Evolutionary conservation across 306 rosid genomes (phyloP), one percentile per base, ranked within the genome.

Genomic region (Cucurbita pepo): DNA sequence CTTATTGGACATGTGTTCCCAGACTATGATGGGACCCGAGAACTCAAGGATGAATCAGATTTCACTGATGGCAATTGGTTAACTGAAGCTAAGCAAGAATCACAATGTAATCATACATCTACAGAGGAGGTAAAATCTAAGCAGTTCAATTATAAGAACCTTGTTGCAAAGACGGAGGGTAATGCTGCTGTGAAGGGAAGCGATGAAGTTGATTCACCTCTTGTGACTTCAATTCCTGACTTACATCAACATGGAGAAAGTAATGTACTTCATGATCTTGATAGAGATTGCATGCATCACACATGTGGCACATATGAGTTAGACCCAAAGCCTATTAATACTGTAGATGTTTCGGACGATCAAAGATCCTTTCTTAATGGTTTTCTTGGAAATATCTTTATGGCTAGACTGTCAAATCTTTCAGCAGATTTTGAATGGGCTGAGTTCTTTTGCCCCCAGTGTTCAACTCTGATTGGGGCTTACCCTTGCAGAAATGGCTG

Each of bases 351-450:
- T 51, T 75, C 74, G 72, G 88, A 64, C 56, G 81, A 81, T 77
- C 89, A 86, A 60, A 84, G 82, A 72, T 75, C 87, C n/a, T 80
- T 94, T 18, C 88, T 90, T 66, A 88, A 91, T 78, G 97, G 97
- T 55, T 91, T 80, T 83, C 96, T 94, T 85, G 98, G 83, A 80
- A 95, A 87, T 80, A 72, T 86, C 61, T 94, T 94, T 84, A 94
- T 94, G 95, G 95, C 91, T 64, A 89, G 90, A 75, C 83, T 82
- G 55, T 89, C 94, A 80, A 83, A 87, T 81, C 89, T 87, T 53
- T 82, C 91, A 0, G 74, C 65, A 70, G 95, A 94, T 81, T 86
- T 94, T 75, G 83, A 85, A 71, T 94, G 97, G 99, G 81, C 62
- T 79, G 96, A 91, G 69, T 89, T 64, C 76, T 69, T 73, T 1